phyloP scores from a whole-genome alignment of 768 basidiomycete species.

The Sporobolomyces roseus region DNA sequence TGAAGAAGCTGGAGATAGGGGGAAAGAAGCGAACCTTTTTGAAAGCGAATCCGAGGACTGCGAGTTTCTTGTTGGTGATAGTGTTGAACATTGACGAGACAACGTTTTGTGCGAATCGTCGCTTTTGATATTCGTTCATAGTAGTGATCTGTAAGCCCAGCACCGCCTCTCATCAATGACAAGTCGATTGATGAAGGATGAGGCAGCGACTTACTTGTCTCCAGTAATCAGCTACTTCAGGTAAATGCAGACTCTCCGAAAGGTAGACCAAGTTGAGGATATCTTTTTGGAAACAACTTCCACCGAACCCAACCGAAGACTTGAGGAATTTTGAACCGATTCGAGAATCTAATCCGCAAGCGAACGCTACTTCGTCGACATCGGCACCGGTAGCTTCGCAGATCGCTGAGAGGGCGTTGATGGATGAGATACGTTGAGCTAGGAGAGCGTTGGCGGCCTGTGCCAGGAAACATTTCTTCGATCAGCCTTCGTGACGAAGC shows the following conservation, averaged over 20 bases:
- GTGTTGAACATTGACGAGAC: slow-evolving; percentile 98
- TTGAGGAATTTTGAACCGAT: slow-evolving; percentile 94
- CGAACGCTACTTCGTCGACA: slow-evolving; percentile 93
- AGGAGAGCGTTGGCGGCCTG: slow-evolving; percentile 96
- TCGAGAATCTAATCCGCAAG: slow-evolving; percentile 87
- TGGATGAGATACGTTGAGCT: slow-evolving; percentile 95
- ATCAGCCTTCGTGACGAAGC: not conserved
- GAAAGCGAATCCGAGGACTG: slow-evolving; percentile 97
- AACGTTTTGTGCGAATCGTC: slow-evolving; percentile 88
- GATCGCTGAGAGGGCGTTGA: slow-evolving; percentile 96
- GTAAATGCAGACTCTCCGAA: slow-evolving; percentile 86
- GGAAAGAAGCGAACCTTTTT: slow-evolving; percentile 66
- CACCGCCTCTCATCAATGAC: not conserved
- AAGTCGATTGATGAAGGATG: not conserved
- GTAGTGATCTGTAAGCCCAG: slow-evolving; percentile 72
- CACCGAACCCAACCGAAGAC: slow-evolving; percentile 93
- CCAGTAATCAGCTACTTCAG: slow-evolving; percentile 98
- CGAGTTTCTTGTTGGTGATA: slow-evolving; percentile 92
- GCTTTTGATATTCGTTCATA: slow-evolving; percentile 99
- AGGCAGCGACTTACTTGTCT: slow-evolving; percentile 47
- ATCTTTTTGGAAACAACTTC: slow-evolving; percentile 99
- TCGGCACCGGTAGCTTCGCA: slow-evolving; percentile 98
- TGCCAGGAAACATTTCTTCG: not conserved
- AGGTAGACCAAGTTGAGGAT: slow-evolving; percentile 98
- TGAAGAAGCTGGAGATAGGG: not conserved